Evolutionary conservation across 768 basidiomycete genomes (phyloP), one percentile per base, ranked within the genome.

Genomic region (Boletus speciosus): DNA sequence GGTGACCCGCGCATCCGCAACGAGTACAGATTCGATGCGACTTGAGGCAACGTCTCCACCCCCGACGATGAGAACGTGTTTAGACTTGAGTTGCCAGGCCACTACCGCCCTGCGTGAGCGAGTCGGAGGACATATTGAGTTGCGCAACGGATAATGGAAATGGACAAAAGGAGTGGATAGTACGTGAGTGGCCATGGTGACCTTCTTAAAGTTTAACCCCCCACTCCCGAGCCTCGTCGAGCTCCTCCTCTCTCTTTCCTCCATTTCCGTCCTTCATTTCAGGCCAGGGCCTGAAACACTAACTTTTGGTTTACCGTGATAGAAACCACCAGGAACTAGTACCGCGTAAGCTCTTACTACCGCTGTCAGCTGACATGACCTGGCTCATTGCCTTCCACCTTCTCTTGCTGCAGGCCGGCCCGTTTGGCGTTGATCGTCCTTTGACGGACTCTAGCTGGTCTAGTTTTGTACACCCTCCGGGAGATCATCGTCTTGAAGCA

Each of bases 361-460:
- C 44, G 14, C 45, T 54, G 45, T 66, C 52, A 36, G 23, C 11
- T 35, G 29, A 39, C 31, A 42, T 4, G 15, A 23, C 16, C 23
- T 34, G 21, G 47, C 45, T 53, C 50, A 51, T 38, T n/a, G 37
- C 25, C 35, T 15, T 9, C 46, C 19, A 19, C 19, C 19, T 19
- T 19, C 19, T 19, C 45, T 54, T 56, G 57, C 66, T 74, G 73
- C 68, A 76, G 81, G 74, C 75, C 78, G 71, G 77, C 61, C 19
- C 70, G 61, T 69, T 75, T 36, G 85, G 75, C 86, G 86, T 88
- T 82, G 86, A 87, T 68, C 86, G 85, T 83, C 84, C 69, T 74
- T 72, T 66, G 11, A 58, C 31, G 62, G 62, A 60, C 62, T 72
- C 74, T 66, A 72, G 67, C 63, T 34, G 76, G 76, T 72, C 75